Percentiles rank a stretch among this genome's conserved stretches.
phyloP scores from a whole-genome alignment of 2,329 filamentous ascomycete genomes.

The Fonsecaea monophora region DNA sequence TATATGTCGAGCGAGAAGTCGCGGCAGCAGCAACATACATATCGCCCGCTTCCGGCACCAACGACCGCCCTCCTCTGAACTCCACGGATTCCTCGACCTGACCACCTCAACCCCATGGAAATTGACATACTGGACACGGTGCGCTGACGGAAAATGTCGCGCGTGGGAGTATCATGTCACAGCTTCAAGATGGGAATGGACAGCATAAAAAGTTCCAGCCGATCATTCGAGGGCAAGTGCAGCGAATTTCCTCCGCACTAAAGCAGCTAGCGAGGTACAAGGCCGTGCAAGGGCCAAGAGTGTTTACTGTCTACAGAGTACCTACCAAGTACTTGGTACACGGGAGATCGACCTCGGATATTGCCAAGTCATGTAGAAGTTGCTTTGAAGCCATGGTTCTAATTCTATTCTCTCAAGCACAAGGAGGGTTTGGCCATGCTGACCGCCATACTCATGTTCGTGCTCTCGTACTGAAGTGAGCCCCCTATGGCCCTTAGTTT shows the following conservation, averaged over 20 bases:
- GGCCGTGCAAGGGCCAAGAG: too few species aligned
- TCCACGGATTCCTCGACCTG: constrained; percentile 28
- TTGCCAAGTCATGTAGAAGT: neutral
- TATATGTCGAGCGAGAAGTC: constrained; percentile 1
- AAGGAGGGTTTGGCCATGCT: neutral
- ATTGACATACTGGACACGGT: constrained; percentile 27
- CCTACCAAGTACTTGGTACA: neutral
- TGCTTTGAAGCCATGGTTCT: neutral
- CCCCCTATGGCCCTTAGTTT: neutral
- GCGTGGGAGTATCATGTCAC: neutral
- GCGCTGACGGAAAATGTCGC: constrained; percentile 1
- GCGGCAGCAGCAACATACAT: constrained; percentile 21
- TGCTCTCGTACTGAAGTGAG: neutral
- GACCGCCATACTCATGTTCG: constrained; percentile 2
- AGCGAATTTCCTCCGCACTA: constrained; percentile 16
- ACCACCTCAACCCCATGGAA: constrained; percentile 34
- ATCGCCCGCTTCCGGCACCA: constrained; percentile 17
- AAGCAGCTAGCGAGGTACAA: neutral
- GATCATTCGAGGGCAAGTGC: constrained; percentile 12
- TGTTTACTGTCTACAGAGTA: too few species aligned
- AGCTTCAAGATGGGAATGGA: constrained; percentile 4
- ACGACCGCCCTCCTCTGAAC: constrained; percentile 24
- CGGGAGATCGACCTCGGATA: neutral
- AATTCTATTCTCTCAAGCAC: constrained; percentile 14
- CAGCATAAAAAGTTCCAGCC: constrained; percentile 8